These are phyloP conservation scores for Mycena galopus DNA, from an alignment of 768 basidiomycete genomes.

Conservation along the genomic window DNA sequence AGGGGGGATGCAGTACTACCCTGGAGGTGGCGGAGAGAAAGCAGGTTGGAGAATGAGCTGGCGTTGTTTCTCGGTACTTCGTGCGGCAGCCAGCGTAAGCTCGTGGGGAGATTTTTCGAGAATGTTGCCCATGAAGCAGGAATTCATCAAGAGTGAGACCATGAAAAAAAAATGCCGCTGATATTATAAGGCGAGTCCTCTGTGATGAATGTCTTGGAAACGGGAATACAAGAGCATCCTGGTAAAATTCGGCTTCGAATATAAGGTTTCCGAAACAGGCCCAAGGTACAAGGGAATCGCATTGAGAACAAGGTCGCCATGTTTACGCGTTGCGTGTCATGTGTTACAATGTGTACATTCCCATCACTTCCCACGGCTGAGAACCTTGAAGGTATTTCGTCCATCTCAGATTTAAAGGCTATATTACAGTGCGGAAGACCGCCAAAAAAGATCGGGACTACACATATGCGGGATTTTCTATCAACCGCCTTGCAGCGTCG, in stretches of 20 bases:
- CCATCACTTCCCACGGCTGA: background rate
- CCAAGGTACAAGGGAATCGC: constrained; percentile 24
- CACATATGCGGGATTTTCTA: background rate
- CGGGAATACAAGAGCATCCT: constrained; percentile 22
- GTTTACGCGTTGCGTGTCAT: constrained; percentile 13
- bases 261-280: constrained; percentile 22
- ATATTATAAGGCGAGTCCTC: background rate
- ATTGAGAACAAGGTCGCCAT: constrained; percentile 21
- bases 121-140: constrained; percentile 27
- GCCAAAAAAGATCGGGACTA: background rate
- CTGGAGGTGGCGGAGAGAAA: constrained; percentile 24
- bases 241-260: background rate
- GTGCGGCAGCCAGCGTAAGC: constrained; percentile 12
- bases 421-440: too few relatives aligned
- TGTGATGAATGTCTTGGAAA: constrained; percentile 11
- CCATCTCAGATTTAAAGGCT: too few relatives aligned
- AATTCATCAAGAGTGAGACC: background rate
- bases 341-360: background rate
- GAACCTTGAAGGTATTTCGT: too few relatives aligned
- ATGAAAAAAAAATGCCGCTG: background rate
- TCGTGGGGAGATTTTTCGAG: constrained; percentile 35
- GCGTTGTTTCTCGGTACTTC: constrained; percentile 24
- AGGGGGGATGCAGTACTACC: constrained; percentile 15
- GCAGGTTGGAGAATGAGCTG: constrained; percentile 28
- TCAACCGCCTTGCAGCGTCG: background rate